Conservation (phyloP, 2,329 filamentous ascomycete genomes). For the Monosporascus sp. region DNA sequence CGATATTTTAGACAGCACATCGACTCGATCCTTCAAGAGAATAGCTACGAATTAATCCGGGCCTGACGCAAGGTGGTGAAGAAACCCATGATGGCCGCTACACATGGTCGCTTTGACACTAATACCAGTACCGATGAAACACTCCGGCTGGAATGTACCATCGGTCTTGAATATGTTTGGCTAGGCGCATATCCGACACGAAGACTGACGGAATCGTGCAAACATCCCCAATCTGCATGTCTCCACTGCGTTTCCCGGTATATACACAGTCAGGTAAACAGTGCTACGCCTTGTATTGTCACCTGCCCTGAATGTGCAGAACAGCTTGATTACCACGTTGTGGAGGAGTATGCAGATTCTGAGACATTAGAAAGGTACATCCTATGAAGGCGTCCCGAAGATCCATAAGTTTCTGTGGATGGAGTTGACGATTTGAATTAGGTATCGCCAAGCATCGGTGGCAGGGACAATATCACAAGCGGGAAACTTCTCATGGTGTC, state of each 20-base stretch:
- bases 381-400: background rate
- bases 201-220: background rate
- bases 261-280: background rate
- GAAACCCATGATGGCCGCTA: too few relatives aligned
- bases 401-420: slow-evolving; percentile 5
- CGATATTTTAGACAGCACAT: too few relatives aligned
- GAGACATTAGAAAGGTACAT: slow-evolving; percentile 37
- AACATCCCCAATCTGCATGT: background rate
- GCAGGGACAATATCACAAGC: slow-evolving; percentile 31
- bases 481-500: slow-evolving; percentile 48
- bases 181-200: background rate
- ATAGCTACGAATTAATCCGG: too few relatives aligned
- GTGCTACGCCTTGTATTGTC: background rate
- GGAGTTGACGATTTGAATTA: background rate
- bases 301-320: slow-evolving; percentile 46
- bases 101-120: too few relatives aligned
- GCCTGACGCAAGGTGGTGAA: too few relatives aligned
- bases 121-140: too few relatives aligned
- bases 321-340: slow-evolving; percentile 36
- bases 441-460: background rate
- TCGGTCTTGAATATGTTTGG: background rate
- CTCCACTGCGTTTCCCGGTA: background rate
- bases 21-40: too few relatives aligned
- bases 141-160: background rate
- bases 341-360: slow-evolving; percentile 38